Conservation (phyloP, 208 protist species). For the Trichomonas tenax region DNA sequence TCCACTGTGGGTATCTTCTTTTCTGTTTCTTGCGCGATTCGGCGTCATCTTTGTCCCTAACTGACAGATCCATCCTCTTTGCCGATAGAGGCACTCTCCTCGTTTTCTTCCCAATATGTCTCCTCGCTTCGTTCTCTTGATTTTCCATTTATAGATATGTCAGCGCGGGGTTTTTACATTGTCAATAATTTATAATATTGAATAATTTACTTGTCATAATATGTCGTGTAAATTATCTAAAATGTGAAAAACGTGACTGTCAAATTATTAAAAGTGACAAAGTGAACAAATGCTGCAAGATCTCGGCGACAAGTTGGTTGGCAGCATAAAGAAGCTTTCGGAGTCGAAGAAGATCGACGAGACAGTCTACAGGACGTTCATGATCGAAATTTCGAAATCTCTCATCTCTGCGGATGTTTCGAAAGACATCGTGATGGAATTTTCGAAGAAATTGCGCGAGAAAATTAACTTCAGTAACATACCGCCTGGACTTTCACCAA, state of each 20-base stretch:
- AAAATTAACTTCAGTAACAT: not conserved
- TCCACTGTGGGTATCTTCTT: constrained; percentile 28
- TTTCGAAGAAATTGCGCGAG: not conserved
- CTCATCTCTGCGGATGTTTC: not conserved
- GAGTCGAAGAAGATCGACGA: not conserved
- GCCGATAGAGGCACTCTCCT: not conserved
- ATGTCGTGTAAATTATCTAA: too few species aligned
- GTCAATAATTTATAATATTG: too few species aligned
- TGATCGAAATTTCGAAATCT: not conserved
- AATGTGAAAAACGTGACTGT: too few species aligned
- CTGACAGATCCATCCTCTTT: too few species aligned
- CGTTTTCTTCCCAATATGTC: not conserved
- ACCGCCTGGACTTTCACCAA: not conserved
- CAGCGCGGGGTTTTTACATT: too few species aligned
- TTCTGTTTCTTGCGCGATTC: not conserved
- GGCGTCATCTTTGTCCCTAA: not conserved
- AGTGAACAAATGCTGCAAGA: not conserved
- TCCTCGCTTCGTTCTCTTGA: too few species aligned
- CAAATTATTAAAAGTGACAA: too few species aligned
- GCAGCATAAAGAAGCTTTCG: not conserved
- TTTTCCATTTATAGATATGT: too few species aligned
- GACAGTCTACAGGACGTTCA: not conserved
- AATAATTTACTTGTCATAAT: too few species aligned
- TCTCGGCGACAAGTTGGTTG: not conserved
- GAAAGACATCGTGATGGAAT: not conserved